phyloP scores from a whole-genome alignment of 106 monocot genomes.

The Posidonia australis region DNA sequence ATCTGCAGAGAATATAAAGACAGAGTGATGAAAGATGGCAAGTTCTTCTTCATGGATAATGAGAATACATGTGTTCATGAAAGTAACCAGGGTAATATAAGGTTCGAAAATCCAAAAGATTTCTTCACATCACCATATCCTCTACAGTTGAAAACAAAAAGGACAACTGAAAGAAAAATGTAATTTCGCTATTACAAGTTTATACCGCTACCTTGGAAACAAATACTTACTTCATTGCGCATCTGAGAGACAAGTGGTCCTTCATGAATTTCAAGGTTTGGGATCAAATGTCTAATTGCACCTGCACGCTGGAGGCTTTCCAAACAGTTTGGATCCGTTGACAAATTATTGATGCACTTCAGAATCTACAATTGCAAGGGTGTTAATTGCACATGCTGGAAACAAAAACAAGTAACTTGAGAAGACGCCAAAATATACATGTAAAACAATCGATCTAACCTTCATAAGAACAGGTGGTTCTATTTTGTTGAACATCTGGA shows the following conservation, averaged over 20 bases:
- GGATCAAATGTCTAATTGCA: constrained; percentile 72
- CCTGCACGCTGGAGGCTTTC: constrained; percentile 67
- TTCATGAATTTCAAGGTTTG: constrained; percentile 65
- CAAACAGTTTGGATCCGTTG: constrained; percentile 68
- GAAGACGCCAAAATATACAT: neutral
- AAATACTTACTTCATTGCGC: constrained; percentile 46
- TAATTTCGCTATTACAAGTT: no score
- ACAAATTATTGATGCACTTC: constrained; percentile 68
- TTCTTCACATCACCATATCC: no score
- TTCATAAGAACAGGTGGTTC: constrained; percentile 70
- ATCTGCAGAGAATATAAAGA: no score
- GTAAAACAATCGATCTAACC: constrained; percentile 14
- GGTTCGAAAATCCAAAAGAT: no score
- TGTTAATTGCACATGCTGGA: neutral
- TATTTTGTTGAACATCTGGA: constrained; percentile 85
- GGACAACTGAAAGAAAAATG: neutral
- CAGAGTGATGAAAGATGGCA: no score
- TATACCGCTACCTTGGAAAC: neutral
- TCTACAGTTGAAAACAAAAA: neutral
- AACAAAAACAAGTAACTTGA: neutral
- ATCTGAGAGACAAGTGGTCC: constrained; percentile 58
- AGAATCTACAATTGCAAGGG: constrained; percentile 31
- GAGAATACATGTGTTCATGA: no score
- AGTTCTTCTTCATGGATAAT: no score
- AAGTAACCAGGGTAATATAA: no score